These are phyloP conservation scores for Macrocybe gigantea DNA, from an alignment of 768 basidiomycete species.

Conservation along the genomic window DNA sequence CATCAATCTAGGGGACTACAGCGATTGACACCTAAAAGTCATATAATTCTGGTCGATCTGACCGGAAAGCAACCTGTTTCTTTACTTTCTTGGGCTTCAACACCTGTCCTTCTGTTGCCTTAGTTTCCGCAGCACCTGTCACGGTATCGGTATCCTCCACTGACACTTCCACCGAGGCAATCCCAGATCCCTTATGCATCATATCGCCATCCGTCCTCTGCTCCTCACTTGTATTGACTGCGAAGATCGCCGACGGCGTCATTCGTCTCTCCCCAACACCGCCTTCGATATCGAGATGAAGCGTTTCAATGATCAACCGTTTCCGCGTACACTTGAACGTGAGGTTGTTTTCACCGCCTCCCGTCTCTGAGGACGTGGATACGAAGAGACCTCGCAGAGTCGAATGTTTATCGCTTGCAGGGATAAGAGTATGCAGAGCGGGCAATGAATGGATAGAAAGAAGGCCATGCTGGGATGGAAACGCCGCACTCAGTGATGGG, in stretches of 20 bases:
- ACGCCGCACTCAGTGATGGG: conserved; percentile 65
- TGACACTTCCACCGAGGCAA: conserved; percentile 38
- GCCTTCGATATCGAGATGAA: conserved; percentile 86
- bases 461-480: conserved; percentile 84
- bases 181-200: conserved; percentile 10
- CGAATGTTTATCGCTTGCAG: conserved; percentile 81
- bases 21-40: conserved; percentile 46
- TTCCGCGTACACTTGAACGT: conserved; percentile 91
- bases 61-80: conserved; percentile 67
- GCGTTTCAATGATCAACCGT: conserved; percentile 82
- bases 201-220: conserved; percentile 6
- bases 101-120: conserved; percentile 10
- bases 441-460: conserved; percentile 76
- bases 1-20: not conserved
- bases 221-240: conserved; percentile 7
- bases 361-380: conserved; percentile 41
- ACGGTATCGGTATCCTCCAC: conserved; percentile 28
- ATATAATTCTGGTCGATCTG: conserved; percentile 66
- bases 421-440: conserved; percentile 60
- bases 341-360: conserved; percentile 92
- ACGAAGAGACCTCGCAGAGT: conserved; percentile 74
- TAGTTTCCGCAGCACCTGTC: conserved; percentile 8
- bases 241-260: conserved; percentile 28
- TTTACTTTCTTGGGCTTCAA: conserved; percentile 39
- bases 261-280: conserved; percentile 75